These are phyloP conservation scores for Periconia digitata DNA, from an alignment of 2,329 filamentous ascomycete genomes.

Conservation along the genomic window DNA sequence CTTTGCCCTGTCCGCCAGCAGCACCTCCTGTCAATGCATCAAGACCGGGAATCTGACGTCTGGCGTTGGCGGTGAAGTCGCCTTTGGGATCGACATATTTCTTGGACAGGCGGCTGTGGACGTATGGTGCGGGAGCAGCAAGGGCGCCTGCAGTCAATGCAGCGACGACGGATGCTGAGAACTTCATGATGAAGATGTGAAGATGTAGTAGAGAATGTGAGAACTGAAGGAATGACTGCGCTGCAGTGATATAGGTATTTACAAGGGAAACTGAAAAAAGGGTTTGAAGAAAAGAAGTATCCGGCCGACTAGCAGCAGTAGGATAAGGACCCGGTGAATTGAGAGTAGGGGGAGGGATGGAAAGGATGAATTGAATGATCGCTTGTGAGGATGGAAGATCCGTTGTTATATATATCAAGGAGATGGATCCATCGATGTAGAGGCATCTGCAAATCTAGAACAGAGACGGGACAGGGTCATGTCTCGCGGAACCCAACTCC, in stretches of 20 bases:
- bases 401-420: not conserved
- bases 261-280: conserved; percentile 4
- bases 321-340: conserved; percentile 6
- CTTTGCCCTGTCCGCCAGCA: conserved; percentile 4
- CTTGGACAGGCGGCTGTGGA: conserved; percentile 19
- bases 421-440: not conserved
- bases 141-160: conserved; percentile 27
- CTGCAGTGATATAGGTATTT: conserved; percentile 21
- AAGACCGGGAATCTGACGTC: conserved; percentile 26
- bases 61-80: conserved; percentile 11
- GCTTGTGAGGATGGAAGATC: not conserved
- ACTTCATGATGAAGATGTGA: conserved; percentile 26
- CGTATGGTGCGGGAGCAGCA: conserved; percentile 27
- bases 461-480: not conserved
- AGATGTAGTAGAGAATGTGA: conserved; percentile 1
- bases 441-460: not conserved
- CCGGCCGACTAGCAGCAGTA: conserved; percentile 31
- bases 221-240: conserved; percentile 18
- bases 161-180: conserved; percentile 25
- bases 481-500: not conserved
- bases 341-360: conserved; percentile 8
- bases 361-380: not conserved
- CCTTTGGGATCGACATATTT: conserved; percentile 25
- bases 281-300: conserved; percentile 7
- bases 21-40: conserved; percentile 16